Base-by-base conservation (phyloP, 2,329 filamentous ascomycete genomes). In the Colletotrichum sp. region DNA sequence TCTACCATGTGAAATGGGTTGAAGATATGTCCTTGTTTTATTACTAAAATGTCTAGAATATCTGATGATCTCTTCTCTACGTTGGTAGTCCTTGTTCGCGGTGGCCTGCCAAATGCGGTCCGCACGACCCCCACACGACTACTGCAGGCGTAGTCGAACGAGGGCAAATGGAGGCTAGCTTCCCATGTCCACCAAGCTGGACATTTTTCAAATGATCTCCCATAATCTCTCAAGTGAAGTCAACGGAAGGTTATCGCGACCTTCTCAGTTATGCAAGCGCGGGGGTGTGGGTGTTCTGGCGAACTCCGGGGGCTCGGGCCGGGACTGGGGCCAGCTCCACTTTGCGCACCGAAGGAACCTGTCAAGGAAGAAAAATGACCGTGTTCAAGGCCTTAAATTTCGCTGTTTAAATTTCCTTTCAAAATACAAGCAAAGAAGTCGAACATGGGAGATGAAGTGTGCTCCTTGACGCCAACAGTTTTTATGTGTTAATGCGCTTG, bases 151-250 rank as follows among this genome's bases (percentile, higher is more conserved):
- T 21, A 15, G 44, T 21, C 44, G n/a, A n/a, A 3, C 44, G n/a
- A 52, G 44, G 44, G 44, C 44, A 52, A 21, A 52, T 52, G 44
- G 44, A 52, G 2, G 44, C 10, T 52, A 21, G 44, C 44, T 21
- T 13, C n/a, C n/a, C 6, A 52, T 52, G 3, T 13, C n/a, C 10
- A 7, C 1, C 10, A 52, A 7, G 10, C n/a, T 21, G 13, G 6
- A 52, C 5, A 49, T 21, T 12, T 4, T 3, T 3, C 18, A 12
- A 12, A 3, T n/a, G 18, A 0, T 6, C 5, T 49, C 39, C 0
- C 18, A n/a, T 4, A 21, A 21, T 7, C 44, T 52, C 44, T 18
- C 44, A 52, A 13, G n/a, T 24, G 6, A 52, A 21, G 3, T 52
- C 44, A 13, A 24, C 4, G 44, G 44, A 52, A 52, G n/a, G 44